Evolutionary conservation across 2,329 filamentous ascomycete genomes (phyloP).

Genomic region (Calycina herbarum): DNA sequence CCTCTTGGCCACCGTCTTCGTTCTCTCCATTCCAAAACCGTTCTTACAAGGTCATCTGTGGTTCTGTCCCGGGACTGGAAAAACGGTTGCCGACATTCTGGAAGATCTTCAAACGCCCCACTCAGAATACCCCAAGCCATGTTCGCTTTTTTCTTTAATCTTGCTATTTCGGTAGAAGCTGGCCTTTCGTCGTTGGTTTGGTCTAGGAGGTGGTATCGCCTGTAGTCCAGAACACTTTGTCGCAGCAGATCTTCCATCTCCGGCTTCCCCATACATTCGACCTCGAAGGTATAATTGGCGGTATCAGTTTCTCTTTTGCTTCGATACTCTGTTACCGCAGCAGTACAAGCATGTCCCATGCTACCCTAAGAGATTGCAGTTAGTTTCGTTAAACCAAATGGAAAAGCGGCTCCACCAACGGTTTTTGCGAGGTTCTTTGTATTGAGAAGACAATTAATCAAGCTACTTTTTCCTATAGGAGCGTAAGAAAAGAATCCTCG

Average conservation of each 20-base stretch:
- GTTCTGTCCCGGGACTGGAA: conserved; percentile 10
- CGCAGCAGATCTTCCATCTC: conserved; percentile 20
- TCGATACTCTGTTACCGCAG: conserved; percentile 20
- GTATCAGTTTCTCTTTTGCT: conserved; percentile 16
- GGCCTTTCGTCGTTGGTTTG: conserved; percentile 7
- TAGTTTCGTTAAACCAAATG: background rate
- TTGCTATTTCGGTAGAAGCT: conserved; percentile 8
- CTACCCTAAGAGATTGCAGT: conserved; percentile 15
- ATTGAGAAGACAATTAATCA: conserved; percentile 22
- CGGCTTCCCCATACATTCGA: conserved; percentile 19
- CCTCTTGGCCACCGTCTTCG: conserved; percentile 18
- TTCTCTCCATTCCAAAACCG: conserved; percentile 17
- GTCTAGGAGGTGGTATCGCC: conserved; percentile 18
- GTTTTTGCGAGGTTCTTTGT: conserved; percentile 18
- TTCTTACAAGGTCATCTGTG: conserved; percentile 16
- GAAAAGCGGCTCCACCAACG: conserved; percentile 10
- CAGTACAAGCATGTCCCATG: conserved; percentile 17
- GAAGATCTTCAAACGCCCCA: conserved; percentile 15
- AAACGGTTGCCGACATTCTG: conserved; percentile 12
- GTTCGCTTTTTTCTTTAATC: conserved; percentile 14
- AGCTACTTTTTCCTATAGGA: conserved; percentile 20
- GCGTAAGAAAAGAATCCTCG: conserved; percentile 8
- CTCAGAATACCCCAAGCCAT: conserved; percentile 19
- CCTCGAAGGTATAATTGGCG: conserved; percentile 18
- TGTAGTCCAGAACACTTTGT: conserved; percentile 20